Evolutionary conservation across 192 early-diverging fungal species (phyloP).

Genomic region (Pilobolus umbonatus): DNA sequence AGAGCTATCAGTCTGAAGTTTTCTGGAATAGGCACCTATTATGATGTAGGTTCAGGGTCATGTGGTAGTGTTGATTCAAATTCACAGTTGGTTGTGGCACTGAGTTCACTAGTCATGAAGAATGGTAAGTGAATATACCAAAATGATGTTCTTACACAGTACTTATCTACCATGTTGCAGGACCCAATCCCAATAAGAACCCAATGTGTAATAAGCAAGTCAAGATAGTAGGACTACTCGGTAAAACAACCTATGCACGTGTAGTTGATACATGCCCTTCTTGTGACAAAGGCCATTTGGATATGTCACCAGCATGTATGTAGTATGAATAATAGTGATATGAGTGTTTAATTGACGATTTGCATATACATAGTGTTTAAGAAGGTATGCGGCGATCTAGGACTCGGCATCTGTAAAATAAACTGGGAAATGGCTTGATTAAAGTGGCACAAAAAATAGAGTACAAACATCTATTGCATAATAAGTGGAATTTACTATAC

Average conservation of each 20-base stretch:
- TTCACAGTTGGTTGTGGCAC: constrained; percentile 22
- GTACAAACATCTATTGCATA: no score
- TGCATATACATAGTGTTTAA: constrained; percentile 13
- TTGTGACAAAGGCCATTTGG: constrained; percentile 5
- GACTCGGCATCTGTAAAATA: constrained; percentile 7
- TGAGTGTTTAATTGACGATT: not conserved
- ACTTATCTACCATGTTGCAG: no score
- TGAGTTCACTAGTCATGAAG: constrained; percentile 22
- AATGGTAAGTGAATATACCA: constrained; percentile 23
- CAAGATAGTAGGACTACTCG: not conserved
- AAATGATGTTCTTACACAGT: no score
- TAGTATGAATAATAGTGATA: not conserved
- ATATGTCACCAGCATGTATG: constrained; percentile 21
- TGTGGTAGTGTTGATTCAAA: constrained; percentile 25
- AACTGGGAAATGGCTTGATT: constrained; percentile 10
- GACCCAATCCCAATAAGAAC: constrained; percentile 20
- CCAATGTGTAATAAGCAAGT: constrained; percentile 15
- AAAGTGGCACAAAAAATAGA: no score
- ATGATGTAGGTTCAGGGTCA: constrained; percentile 18
- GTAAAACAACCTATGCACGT: not conserved
- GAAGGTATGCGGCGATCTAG: constrained; percentile 5
- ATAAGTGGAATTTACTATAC: no score
- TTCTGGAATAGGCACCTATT: constrained; percentile 25
- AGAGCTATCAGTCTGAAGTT: not conserved
- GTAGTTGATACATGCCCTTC: constrained; percentile 17